Evolutionary conservation across 805 yeast species (phyloP).

Genomic region (Huiozyma sinensis): DNA sequence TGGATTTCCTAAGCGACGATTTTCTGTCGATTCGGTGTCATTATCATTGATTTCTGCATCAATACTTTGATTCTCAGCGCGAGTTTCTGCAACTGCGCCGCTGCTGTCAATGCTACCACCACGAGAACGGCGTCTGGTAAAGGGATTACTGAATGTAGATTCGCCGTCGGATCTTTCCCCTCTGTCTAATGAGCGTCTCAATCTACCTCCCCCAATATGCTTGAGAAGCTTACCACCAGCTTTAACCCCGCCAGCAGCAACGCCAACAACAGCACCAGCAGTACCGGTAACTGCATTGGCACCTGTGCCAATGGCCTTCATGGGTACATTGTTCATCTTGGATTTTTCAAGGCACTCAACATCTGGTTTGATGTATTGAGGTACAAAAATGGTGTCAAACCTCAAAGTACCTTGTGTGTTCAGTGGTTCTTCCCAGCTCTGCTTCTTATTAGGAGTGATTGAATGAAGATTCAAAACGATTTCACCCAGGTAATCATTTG

Average conservation of each 20-base stretch:
- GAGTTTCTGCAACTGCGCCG: too few relatives aligned
- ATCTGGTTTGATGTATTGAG: conserved; percentile 59
- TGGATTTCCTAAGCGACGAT: too few relatives aligned
- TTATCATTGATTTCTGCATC: too few relatives aligned
- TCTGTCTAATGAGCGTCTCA: conserved; percentile 4
- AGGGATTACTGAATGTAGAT: not conserved
- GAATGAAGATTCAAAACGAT: conserved; percentile 39
- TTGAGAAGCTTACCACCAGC: conserved; percentile 37
- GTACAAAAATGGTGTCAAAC: conserved; percentile 44
- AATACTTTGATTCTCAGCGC: too few relatives aligned
- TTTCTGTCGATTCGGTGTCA: too few relatives aligned
- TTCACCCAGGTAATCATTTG: conserved; percentile 49
- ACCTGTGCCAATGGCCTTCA: conserved; percentile 36
- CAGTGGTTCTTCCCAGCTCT: conserved; percentile 39
- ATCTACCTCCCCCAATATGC: conserved; percentile 25
- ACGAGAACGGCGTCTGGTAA: too few relatives aligned
- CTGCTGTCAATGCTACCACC: too few relatives aligned
- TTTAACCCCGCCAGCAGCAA: conserved; percentile 33
- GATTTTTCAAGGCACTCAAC: conserved; percentile 34
- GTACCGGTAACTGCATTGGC: conserved; percentile 33
- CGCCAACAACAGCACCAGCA: conserved; percentile 23
- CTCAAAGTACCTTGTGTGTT: conserved; percentile 58
- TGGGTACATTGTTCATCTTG: conserved; percentile 34
- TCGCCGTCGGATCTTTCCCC: not conserved
- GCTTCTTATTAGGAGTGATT: conserved; percentile 36